A percentile compares a stretch with the other conserved stretches of the same genome.
phyloP scores from a whole-genome alignment of 331 rosid species.

The Malus hybrid region DNA sequence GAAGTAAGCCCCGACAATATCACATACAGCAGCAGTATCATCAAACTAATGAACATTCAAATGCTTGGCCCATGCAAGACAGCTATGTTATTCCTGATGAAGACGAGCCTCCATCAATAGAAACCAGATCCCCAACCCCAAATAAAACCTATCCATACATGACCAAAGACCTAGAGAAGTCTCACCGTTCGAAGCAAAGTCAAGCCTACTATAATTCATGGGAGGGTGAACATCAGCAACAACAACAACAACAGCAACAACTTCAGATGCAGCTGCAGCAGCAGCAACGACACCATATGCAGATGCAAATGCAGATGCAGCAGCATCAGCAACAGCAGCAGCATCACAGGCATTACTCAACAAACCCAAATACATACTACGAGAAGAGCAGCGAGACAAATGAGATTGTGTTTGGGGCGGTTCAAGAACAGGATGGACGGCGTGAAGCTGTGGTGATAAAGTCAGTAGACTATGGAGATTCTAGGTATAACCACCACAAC shows the following conservation, averaged over 20 bases:
- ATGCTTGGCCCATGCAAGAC: constrained; percentile 86
- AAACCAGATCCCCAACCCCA: constrained; percentile 51
- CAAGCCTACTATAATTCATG: constrained; percentile 45
- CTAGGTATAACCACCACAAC: constrained; percentile 59
- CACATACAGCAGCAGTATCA: constrained; percentile 60
- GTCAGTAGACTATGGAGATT: constrained; percentile 82
- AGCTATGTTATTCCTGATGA: constrained; percentile 82
- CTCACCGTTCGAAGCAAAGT: constrained; percentile 45
- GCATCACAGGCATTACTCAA: constrained; percentile 57
- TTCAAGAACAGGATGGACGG: constrained; percentile 84
- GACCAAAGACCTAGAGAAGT: constrained; percentile 58
- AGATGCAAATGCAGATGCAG: constrained; percentile 10
- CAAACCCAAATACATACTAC: constrained; percentile 55
- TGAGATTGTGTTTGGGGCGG: constrained; percentile 95
- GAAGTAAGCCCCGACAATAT: constrained; percentile 55
- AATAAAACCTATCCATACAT: constrained; percentile 47
- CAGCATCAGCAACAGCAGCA: constrained; percentile 20
- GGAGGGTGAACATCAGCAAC: constrained; percentile 39
- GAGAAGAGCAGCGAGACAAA: constrained; percentile 73
- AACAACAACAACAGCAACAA: constrained; percentile 20
- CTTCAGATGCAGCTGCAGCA: constrained; percentile 24
- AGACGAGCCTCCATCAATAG: constrained; percentile 83
- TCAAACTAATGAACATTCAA: constrained; percentile 41
- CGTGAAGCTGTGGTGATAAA: constrained; percentile 88
- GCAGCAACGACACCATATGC: constrained; percentile 7